Conservation (phyloP, 257 asterid species). For the Cynanchum wilfordii region DNA sequence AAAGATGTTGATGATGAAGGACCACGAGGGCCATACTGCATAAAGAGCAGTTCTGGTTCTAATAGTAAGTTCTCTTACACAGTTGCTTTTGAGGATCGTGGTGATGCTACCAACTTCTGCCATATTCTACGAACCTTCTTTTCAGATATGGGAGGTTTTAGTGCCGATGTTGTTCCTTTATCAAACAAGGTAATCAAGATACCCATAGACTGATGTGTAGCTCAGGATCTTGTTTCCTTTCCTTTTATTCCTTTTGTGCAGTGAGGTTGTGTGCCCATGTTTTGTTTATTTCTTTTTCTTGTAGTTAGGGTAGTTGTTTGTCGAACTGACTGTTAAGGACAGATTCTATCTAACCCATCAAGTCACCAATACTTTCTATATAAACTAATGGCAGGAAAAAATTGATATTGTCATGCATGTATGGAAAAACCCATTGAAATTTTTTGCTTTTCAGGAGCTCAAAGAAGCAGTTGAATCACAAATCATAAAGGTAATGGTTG, state of each 20-base stretch:
- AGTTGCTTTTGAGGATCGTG: constrained; percentile 76
- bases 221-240: not conserved
- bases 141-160: constrained; percentile 56
- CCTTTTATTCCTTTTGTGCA: not conserved
- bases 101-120: constrained; percentile 77
- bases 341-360: not conserved
- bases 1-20: constrained; percentile 42
- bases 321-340: not conserved
- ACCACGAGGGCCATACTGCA: constrained; percentile 45
- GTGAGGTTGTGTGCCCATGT: not conserved
- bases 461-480: constrained; percentile 36
- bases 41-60: constrained; percentile 36
- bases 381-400: not conserved
- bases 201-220: not conserved
- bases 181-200: constrained; percentile 49
- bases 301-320: not conserved
- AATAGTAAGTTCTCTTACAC: constrained; percentile 40
- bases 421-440: not conserved
- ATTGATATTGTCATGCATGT: not conserved
- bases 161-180: constrained; percentile 61
- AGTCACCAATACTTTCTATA: not conserved
- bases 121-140: constrained; percentile 65
- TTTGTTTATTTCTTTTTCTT: not conserved
- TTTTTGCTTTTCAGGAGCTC: constrained; percentile 49
- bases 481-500: constrained; percentile 48